Percentiles rank a stretch among this genome's conserved stretches.
These are phyloP conservation scores for Ganoderma sp. DNA, from an alignment of 1,284 basidiomycete genomes.

Conservation along the genomic window DNA sequence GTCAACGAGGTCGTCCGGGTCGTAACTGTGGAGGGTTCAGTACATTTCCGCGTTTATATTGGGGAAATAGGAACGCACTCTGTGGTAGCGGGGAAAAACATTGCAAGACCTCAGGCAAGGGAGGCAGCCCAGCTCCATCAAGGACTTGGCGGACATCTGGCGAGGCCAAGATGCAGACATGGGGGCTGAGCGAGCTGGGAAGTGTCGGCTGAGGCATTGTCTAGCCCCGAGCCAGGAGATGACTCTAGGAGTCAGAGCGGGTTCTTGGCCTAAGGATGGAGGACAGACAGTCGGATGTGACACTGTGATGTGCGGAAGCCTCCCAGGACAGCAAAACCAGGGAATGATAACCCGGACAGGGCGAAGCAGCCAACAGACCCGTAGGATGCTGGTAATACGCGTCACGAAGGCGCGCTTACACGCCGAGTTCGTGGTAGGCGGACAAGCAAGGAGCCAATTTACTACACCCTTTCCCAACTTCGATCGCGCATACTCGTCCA, in stretches of 20 bases:
- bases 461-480: neutral
- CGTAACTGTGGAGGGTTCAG: constrained; percentile 55
- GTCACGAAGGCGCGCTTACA: constrained; percentile 19
- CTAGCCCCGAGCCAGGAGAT: constrained; percentile 10
- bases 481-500: neutral
- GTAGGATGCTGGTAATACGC: constrained; percentile 13
- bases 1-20: constrained; percentile 75
- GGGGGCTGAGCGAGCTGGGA: constrained; percentile 77
- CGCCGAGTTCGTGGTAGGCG: constrained; percentile 25
- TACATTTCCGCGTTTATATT: constrained; percentile 1
- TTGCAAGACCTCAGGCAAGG: constrained; percentile 73
- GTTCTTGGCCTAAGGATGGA: neutral
- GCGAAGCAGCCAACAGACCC: neutral
- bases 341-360: neutral
- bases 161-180: constrained; percentile 74
- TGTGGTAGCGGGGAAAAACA: constrained; percentile 84
- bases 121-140: constrained; percentile 61
- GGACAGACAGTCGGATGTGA: neutral
- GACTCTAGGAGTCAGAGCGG: neutral
- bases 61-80: constrained; percentile 40
- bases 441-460: neutral
- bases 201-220: constrained; percentile 48
- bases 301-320: neutral
- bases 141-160: constrained; percentile 70
- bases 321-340: neutral